Percentiles rank a stretch among this genome's conserved stretches.
These are phyloP conservation scores for Hansenula lynferdii DNA, from an alignment of 1,139 yeast genomes.

Conservation along the genomic window DNA sequence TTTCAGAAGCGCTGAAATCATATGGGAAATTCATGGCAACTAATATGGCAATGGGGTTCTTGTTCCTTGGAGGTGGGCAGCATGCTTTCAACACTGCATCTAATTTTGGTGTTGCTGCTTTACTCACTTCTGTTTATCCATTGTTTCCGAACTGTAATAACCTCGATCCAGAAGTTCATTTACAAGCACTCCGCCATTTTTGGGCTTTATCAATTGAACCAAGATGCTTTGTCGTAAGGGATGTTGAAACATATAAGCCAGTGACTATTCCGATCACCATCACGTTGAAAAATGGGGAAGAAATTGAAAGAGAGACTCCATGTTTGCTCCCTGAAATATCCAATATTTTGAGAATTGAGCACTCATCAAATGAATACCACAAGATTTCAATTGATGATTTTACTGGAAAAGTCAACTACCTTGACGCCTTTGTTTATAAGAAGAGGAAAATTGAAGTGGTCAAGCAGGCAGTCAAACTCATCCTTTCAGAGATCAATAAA, in stretches of 20 bases:
- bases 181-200: conserved; percentile 85
- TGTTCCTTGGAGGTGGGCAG: conserved; percentile 92
- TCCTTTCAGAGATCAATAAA: conserved; percentile 20
- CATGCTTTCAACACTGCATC: conserved; percentile 63
- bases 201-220: conserved; percentile 88
- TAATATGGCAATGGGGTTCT: conserved; percentile 79
- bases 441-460: conserved; percentile 38
- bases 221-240: conserved; percentile 72
- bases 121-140: conserved; percentile 73
- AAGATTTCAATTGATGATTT: conserved; percentile 37
- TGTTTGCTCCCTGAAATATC: conserved; percentile 62
- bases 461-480: conserved; percentile 34
- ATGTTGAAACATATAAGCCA: conserved; percentile 55
- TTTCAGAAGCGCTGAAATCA: conserved; percentile 14
- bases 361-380: conserved; percentile 41
- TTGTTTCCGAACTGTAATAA: conserved; percentile 46
- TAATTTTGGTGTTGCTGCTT: conserved; percentile 66
- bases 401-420: conserved; percentile 36
- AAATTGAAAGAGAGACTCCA: conserved; percentile 41
- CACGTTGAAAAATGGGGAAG: conserved; percentile 35
- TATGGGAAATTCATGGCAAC: conserved; percentile 78
- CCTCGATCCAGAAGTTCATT: conserved; percentile 49
- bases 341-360: conserved; percentile 34
- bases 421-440: conserved; percentile 48
- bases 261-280: conserved; percentile 47